phyloP scores from a whole-genome alignment of 1,284 basidiomycete species.

The Ceratobasidium sp. region DNA sequence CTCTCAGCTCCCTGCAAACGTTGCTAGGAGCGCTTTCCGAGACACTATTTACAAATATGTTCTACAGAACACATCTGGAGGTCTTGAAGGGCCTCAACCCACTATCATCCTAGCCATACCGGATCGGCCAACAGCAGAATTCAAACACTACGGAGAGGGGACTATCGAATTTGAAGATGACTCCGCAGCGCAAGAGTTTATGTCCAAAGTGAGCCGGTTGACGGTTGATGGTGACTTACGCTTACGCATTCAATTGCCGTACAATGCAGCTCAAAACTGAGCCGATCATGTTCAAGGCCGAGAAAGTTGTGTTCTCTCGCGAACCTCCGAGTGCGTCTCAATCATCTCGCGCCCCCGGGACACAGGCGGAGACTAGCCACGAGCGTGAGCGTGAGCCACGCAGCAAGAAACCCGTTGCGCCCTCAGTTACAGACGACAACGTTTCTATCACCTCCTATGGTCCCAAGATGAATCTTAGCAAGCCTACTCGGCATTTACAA shows the following conservation, averaged over 20 bases:
- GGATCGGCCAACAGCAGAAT: conserved; percentile 14
- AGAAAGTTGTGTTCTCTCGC: neutral
- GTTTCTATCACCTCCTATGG: too few species aligned
- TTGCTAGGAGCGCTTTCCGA: conserved; percentile 29
- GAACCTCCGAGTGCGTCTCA: neutral
- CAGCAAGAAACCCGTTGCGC: too few species aligned
- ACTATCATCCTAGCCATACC: conserved; percentile 6
- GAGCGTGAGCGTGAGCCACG: too few species aligned
- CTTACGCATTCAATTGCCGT: too few species aligned
- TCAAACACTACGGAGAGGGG: conserved; percentile 18
- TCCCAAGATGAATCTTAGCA: conserved; percentile 23
- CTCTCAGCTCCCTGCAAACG: conserved; percentile 9
- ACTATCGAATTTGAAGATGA: neutral
- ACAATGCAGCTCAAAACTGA: conserved; percentile 31
- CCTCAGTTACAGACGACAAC: too few species aligned
- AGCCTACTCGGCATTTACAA: neutral
- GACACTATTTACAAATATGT: conserved; percentile 13
- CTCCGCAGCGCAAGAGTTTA: neutral
- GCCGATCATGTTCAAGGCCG: conserved; percentile 27
- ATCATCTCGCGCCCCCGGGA: too few species aligned
- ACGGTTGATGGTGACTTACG: too few species aligned
- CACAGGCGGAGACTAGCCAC: too few species aligned
- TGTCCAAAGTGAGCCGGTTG: conserved; percentile 2
- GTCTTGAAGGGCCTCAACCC: neutral
- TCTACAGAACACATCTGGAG: neutral